Conservation (phyloP, 2,329 filamentous ascomycete genomes). For the Ophiostoma fasciatum region DNA sequence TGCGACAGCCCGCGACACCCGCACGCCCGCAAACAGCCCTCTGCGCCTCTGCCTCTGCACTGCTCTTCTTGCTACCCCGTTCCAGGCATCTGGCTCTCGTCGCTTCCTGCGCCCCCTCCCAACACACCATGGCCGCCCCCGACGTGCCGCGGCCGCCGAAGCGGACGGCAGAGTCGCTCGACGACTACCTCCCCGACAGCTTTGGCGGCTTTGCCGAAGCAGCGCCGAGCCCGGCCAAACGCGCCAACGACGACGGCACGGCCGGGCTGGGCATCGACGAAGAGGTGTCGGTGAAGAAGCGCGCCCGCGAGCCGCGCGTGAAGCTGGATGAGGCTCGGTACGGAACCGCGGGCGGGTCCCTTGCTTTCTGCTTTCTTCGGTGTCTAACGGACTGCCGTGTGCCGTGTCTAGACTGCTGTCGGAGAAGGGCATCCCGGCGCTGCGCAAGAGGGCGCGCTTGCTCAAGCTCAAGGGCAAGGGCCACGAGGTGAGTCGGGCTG, state of each 20-base stretch:
- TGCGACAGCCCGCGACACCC: no score
- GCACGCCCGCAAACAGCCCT: no score
- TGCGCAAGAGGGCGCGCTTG: constrained; percentile 55
- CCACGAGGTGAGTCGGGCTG: constrained; percentile 50
- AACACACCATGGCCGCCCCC: constrained; percentile 5
- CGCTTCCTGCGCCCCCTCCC: no score
- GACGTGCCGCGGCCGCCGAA: neutral
- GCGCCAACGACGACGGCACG: constrained; percentile 33
- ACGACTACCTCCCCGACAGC: constrained; percentile 56
- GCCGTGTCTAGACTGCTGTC: constrained; percentile 54
- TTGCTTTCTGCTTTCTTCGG: no score
- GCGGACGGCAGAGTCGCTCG: constrained; percentile 40
- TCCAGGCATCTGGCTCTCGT: no score
- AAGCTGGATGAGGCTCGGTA: constrained; percentile 77
- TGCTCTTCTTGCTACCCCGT: no score
- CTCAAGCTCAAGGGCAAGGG: constrained; percentile 84
- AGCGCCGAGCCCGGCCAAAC: constrained; percentile 15
- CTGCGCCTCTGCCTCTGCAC: no score
- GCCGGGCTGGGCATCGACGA: constrained; percentile 65
- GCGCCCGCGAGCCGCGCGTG: constrained; percentile 53
- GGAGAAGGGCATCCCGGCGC: constrained; percentile 64
- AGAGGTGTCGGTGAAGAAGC: constrained; percentile 69
- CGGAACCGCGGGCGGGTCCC: no score
- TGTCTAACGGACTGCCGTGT: neutral
- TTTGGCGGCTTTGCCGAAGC: no score